These are phyloP conservation scores for Diaporthe velutina DNA, from an alignment of 2,329 filamentous ascomycete genomes.

Conservation along the genomic window DNA sequence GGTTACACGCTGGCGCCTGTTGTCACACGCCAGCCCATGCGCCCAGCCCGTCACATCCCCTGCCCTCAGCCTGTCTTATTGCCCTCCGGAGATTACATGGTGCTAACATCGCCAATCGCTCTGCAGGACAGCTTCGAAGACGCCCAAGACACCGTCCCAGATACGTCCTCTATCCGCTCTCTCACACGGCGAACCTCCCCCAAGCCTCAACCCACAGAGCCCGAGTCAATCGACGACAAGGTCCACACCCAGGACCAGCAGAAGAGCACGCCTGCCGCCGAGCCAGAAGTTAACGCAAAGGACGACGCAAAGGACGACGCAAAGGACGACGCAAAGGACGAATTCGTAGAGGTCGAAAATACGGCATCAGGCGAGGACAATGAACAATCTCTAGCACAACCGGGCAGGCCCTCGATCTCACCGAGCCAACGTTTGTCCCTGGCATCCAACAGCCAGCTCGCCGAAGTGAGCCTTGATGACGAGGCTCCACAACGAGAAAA, in stretches of 20 bases:
- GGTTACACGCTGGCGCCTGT: conserved; percentile 37
- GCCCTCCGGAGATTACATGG: conserved; percentile 24
- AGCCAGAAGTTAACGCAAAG: conserved; percentile 43
- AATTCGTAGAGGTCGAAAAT: conserved; percentile 44
- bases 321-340: conserved; percentile 47
- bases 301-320: conserved; percentile 47
- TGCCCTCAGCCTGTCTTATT: neutral
- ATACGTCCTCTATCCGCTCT: conserved; percentile 74
- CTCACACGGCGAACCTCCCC: conserved; percentile 65
- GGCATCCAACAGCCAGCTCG: conserved; percentile 58
- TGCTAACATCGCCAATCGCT: conserved; percentile 26
- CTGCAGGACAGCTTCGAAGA: conserved; percentile 85
- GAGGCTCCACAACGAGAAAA: conserved; percentile 54
- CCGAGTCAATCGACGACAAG: conserved; percentile 42
- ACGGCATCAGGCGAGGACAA: conserved; percentile 39
- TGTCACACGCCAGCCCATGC: conserved; percentile 34
- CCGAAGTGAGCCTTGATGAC: conserved; percentile 77
- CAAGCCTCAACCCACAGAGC: conserved; percentile 47
- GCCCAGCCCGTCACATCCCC: conserved; percentile 21
- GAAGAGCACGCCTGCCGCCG: neutral
- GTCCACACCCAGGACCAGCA: conserved; percentile 42
- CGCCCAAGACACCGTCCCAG: conserved; percentile 75
- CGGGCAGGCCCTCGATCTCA: conserved; percentile 52
- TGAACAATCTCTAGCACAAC: conserved; percentile 31
- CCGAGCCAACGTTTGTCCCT: conserved; percentile 60